A percentile compares a stretch with the other conserved stretches of the same genome.
Evolutionary conservation across 768 basidiomycete genomes (phyloP).

Genomic region (Candolleomyces efflorescens): DNA sequence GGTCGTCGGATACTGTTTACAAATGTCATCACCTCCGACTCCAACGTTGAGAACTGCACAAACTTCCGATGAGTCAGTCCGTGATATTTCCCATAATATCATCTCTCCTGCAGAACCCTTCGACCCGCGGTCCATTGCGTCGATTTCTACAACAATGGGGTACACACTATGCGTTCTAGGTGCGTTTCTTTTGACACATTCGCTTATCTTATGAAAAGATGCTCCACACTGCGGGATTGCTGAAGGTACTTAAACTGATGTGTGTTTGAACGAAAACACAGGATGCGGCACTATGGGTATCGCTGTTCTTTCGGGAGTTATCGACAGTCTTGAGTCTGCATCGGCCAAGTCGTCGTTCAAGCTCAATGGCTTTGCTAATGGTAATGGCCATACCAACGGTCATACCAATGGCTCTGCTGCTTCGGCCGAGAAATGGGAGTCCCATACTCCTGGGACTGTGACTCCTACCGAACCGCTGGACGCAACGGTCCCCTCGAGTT

Average conservation of each 20-base stretch:
- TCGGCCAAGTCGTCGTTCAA: conserved; percentile 5
- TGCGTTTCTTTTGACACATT: conserved; percentile 17
- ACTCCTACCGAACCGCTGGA: conserved; percentile 63
- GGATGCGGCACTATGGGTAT: conserved; percentile 99
- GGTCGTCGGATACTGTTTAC: too few relatives aligned
- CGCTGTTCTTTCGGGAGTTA: conserved; percentile 89
- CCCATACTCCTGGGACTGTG: conserved; percentile 66
- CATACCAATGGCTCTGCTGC: conserved; percentile 15
- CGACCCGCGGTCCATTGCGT: too few relatives aligned
- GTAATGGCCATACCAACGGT: too few relatives aligned
- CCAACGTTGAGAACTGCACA: too few relatives aligned
- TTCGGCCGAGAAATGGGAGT: conserved; percentile 53
- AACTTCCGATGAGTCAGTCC: too few relatives aligned
- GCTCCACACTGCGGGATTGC: too few relatives aligned
- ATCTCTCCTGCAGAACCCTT: too few relatives aligned
- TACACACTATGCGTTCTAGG: conserved; percentile 92
- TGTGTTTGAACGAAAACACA: conserved; percentile 17
- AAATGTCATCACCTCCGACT: too few relatives aligned
- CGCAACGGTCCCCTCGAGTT: conserved; percentile 69
- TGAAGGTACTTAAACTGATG: too few relatives aligned
- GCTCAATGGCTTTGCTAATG: conserved; percentile 36
- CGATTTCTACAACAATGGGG: conserved; percentile 53
- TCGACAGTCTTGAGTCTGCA: conserved; percentile 67
- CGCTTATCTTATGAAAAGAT: too few relatives aligned
- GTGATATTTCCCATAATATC: too few relatives aligned